Evolutionary conservation across 2,329 filamentous ascomycete genomes (phyloP), one percentile per base, ranked within the genome.

Genomic region (Catunica adiposa): DNA sequence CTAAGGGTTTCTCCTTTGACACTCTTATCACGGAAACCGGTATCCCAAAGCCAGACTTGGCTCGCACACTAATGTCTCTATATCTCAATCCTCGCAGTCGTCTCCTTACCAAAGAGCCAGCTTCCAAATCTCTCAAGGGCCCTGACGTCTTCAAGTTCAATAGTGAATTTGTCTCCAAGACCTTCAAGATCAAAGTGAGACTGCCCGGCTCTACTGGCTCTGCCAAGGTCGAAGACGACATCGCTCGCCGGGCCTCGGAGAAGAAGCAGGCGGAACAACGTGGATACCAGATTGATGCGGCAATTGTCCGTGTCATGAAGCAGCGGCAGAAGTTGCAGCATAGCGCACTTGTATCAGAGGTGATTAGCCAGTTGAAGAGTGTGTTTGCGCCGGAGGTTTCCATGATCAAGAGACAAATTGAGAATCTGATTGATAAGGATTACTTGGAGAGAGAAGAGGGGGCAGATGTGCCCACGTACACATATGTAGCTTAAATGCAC

Each of bases 81-180:
- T 83, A 87, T 0, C 82, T 94, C 8, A 82, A 85, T 1, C 82
- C 87, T 1, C 95, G 94, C 69, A 89, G 84, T 5, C 78, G 84
- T 17, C 79, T 97, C 8, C 70, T 97, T 15, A 70, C 78, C 61
- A 96, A 95, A 66, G 80, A 89, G 25, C 87, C 90, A 0, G 79
- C 82, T 68, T 83, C 77, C 61, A 92, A 90, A 67, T 78, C 82
- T 1, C 76, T 94, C 59, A 89, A 86, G 62, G 68, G 80, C 0
- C 80, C 80, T 0, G 90, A 97, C 66, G 76, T 70, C 25, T 97
- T 97, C 67, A 76, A 71, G 7, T 94, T 89, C 73, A 96, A 97
- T 65, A 72, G 82, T 31, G 74, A 80, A 14, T 97, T 95, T 69
- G 74, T 79, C 51, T 89, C 86, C 69, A 89, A 87, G 65, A 82